Conservation (phyloP, 495 filamentous ascomycete species). For the Cetradonia linearis region DNA sequence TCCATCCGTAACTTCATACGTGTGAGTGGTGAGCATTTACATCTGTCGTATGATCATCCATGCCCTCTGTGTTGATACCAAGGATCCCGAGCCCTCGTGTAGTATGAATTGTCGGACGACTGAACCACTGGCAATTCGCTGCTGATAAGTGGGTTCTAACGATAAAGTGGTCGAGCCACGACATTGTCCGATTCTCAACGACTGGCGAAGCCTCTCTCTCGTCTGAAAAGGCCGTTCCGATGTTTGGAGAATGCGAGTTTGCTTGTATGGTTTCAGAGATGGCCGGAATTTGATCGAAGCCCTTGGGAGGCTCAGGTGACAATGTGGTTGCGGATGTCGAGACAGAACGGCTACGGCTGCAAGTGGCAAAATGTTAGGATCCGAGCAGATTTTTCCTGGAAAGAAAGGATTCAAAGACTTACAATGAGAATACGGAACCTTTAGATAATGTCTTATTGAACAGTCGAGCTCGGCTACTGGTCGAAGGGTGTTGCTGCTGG, state of each 20-base stretch:
- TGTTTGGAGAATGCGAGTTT: neutral
- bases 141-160: constrained; percentile 8
- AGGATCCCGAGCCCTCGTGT: neutral
- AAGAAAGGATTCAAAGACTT: constrained; percentile 8
- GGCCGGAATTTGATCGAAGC: constrained; percentile 7
- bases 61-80: neutral
- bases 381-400: too few species aligned
- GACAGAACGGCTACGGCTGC: constrained; percentile 7
- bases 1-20: neutral
- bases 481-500: neutral
- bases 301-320: constrained; percentile 10
- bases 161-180: constrained; percentile 14
- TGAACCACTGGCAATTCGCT: neutral
- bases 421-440: constrained; percentile 8
- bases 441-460: constrained; percentile 9
- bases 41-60: neutral
- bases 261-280: constrained; percentile 1
- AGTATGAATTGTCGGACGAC: neutral
- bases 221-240: neutral
- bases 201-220: neutral
- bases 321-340: constrained; percentile 2
- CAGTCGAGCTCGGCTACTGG: neutral
- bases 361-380: neutral
- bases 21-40: too few species aligned
- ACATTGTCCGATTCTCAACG: neutral